A percentile compares a stretch with the other conserved stretches of the same genome.
phyloP scores from a whole-genome alignment of 2,329 filamentous ascomycete genomes.

The Phoma sp. region DNA sequence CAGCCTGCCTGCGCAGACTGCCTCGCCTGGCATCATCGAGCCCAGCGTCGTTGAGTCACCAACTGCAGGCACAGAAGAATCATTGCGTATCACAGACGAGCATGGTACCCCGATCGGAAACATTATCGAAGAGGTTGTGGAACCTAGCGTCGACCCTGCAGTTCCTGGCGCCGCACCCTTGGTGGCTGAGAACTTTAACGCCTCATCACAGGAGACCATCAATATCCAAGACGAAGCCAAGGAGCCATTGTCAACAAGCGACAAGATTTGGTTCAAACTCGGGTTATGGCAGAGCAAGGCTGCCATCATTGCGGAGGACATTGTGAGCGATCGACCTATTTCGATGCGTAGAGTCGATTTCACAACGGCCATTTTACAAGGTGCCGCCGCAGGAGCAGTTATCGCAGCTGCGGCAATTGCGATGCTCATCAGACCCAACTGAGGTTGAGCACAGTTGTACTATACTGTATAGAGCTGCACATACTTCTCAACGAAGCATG shows the following conservation, averaged over 20 bases:
- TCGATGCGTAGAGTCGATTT: conserved; percentile 56
- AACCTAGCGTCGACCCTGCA: conserved; percentile 17
- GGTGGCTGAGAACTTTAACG: neutral
- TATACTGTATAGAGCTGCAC: conserved; percentile 10
- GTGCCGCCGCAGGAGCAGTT: conserved; percentile 52
- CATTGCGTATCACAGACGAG: conserved; percentile 14
- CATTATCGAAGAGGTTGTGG: conserved; percentile 4
- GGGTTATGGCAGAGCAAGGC: conserved; percentile 34
- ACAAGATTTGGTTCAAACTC: conserved; percentile 15
- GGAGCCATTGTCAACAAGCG: conserved; percentile 5
- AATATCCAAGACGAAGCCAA: conserved; percentile 24
- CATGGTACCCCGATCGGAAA: conserved; percentile 5
- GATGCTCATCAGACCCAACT: conserved; percentile 32
- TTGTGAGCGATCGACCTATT: conserved; percentile 55
- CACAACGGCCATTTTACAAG: conserved; percentile 55
- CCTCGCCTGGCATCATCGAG: neutral
- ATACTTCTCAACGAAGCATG: neutral
- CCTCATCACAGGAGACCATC: conserved; percentile 22
- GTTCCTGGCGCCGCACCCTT: conserved; percentile 18
- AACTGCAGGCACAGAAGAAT: conserved; percentile 19
- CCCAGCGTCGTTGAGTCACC: conserved; percentile 14
- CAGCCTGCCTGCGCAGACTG: neutral
- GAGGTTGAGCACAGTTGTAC: conserved; percentile 11
- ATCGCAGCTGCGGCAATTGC: conserved; percentile 41
- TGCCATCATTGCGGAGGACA: conserved; percentile 36